Evolutionary conservation across 83 land plant species (phyloP).

Genomic region (Diphasiastrum complanatum): DNA sequence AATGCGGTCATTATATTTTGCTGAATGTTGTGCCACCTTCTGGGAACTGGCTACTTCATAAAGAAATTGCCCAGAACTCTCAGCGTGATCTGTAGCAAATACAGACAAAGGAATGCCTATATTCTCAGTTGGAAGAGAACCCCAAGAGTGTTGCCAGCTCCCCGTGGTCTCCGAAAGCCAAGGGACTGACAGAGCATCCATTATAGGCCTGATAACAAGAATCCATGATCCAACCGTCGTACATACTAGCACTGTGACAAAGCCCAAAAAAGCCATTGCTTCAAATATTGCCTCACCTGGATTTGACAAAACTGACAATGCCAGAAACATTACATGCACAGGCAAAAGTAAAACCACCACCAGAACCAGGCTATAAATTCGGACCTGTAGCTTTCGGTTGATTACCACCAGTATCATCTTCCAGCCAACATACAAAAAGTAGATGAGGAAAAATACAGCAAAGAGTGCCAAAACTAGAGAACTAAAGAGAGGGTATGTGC

Average conservation of each 20-base stretch:
- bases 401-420: constrained; percentile 1
- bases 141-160: too few relatives aligned
- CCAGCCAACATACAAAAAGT: neutral
- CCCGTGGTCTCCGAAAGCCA: too few relatives aligned
- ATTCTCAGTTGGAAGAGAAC: too few relatives aligned
- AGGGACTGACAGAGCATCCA: constrained; percentile 1
- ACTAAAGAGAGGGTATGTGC: neutral
- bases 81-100: too few relatives aligned
- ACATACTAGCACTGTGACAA: constrained; percentile 8
- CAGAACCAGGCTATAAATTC: neutral
- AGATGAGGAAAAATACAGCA: neutral
- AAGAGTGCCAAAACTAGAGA: neutral
- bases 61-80: too few relatives aligned
- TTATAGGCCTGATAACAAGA: constrained; percentile 4
- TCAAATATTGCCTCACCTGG: neutral
- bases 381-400: neutral
- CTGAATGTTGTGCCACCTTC: too few relatives aligned
- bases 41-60: too few relatives aligned
- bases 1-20: too few relatives aligned
- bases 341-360: constrained; percentile 1
- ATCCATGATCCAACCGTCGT: constrained; percentile 5
- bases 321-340: constrained; percentile 7
- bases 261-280: constrained; percentile 2
- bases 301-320: neutral
- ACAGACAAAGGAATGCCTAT: too few relatives aligned